These are phyloP conservation scores for Oryza meyeriana DNA, from an alignment of 176 grass and related monocot genomes.

Conservation along the genomic window DNA sequence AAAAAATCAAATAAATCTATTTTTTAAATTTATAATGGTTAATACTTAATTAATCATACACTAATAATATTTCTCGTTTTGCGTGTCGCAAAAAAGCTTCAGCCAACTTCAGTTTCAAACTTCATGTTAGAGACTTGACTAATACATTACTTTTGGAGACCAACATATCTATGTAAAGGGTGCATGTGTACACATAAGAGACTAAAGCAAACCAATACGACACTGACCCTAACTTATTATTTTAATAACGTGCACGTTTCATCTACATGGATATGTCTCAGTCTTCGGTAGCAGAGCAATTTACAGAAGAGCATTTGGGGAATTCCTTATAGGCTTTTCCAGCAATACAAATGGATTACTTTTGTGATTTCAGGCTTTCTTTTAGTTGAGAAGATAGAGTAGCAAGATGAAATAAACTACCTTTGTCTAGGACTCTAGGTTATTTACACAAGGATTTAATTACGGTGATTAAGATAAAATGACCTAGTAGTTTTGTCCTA, in stretches of 20 bases:
- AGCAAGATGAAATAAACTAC: slow-evolving; percentile 2
- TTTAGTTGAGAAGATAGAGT: slow-evolving; percentile 4
- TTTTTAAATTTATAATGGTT: no score
- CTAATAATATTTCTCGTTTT: no score
- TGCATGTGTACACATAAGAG: not conserved
- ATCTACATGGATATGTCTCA: not conserved
- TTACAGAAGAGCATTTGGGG: not conserved
- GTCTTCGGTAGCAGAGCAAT: slow-evolving; percentile 1
- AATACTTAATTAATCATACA: no score
- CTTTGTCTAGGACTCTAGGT: not conserved
- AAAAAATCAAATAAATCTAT: no score
- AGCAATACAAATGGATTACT: not conserved
- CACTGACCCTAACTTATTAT: not conserved
- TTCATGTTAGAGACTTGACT: not conserved
- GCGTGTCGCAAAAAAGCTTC: no score
- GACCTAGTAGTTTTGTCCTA: not conserved
- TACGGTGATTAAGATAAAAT: not conserved
- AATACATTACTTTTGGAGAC: not conserved
- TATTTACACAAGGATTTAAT: not conserved
- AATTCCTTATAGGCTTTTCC: slow-evolving; percentile 3
- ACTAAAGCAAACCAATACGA: not conserved
- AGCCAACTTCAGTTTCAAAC: no score
- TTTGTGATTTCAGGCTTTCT: not conserved
- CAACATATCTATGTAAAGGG: not conserved
- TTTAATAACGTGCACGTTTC: not conserved